Evolutionary conservation across 306 rosid species (phyloP), one percentile per base, ranked within the genome.

Genomic region (Sicyos baderoa): DNA sequence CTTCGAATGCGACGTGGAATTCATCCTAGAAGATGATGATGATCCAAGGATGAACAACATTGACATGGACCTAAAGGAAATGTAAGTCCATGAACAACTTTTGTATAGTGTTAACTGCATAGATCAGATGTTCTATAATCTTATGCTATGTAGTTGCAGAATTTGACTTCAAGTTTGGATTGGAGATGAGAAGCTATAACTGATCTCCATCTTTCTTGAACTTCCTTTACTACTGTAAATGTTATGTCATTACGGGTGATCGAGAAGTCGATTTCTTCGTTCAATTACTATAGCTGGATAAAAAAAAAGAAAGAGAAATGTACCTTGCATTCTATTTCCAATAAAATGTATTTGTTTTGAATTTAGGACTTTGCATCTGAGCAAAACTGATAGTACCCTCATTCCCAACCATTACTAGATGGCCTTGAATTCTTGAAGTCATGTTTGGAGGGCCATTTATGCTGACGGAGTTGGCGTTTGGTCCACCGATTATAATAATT

Each of bases 41-140:
- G 51, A 63, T 64, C 9, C 44, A 37, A 8, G 21, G 53, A 11
- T 65, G 54, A 45, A 65, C 71, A 12, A 15, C n/a, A 65, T 45
- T 14, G 71, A 21, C 54, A 45, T 45, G 40, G 71, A 65, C 29
- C 51, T 65, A 10, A 14, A 65, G 71, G 71, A 45, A 45, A 65
- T 45, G 71, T 45, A 65, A 65, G 71, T 65, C 18, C n/a, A 22
- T 65, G 13, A 64, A 21, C 71, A 40, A 42, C 71, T 13, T 35
- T 61, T 65, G 54, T 21, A 45, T 14, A 45, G 17, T 21, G 15
- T 23, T 65, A 45, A 64, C 37, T 32, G 44, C 40, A 21, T 63
- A 65, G 71, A 18, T 65, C 42, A 65, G 71, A 18, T 65, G 22
- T 58, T 37, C 44, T 37, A 14, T 22, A 21, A 21, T 21, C 23